These are phyloP conservation scores for Fagopyrum tataricum DNA, from an alignment of 148 eudicot genomes.

Conservation along the genomic window DNA sequence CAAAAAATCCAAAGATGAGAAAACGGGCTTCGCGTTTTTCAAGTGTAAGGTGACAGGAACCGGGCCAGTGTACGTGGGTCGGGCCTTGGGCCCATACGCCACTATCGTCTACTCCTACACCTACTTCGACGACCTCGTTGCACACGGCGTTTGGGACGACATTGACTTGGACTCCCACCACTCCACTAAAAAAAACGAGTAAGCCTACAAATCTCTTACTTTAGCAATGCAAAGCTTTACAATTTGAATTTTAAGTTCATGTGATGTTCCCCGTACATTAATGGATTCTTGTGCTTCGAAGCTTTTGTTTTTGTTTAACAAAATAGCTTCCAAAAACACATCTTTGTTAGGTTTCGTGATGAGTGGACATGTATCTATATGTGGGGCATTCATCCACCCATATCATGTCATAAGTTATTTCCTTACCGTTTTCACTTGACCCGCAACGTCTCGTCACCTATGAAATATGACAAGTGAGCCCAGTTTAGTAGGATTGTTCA, in stretches of 20 bases:
- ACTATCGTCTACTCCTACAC: constrained; percentile 83
- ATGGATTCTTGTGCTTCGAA: constrained; percentile 5
- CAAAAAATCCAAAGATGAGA: constrained; percentile 49
- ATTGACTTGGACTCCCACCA: constrained; percentile 41
- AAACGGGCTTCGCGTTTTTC: constrained; percentile 83
- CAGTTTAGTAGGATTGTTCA: not conserved
- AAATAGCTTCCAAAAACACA: not conserved
- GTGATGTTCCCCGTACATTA: not conserved
- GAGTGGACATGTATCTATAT: not conserved
- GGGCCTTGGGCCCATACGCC: constrained; percentile 94
- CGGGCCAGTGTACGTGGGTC: constrained; percentile 86
- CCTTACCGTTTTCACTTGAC: too few species aligned
- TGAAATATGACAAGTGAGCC: not conserved
- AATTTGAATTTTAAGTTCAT: not conserved
- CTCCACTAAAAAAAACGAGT: constrained; percentile 65
- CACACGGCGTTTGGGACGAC: constrained; percentile 96
- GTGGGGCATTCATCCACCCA: too few species aligned
- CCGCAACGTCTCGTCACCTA: too few species aligned
- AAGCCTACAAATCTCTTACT: constrained; percentile 3
- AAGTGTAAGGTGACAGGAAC: constrained; percentile 78
- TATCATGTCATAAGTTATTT: too few species aligned
- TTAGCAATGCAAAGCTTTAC: not conserved
- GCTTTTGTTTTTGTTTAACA: not conserved
- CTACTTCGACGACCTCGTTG: constrained; percentile 74
- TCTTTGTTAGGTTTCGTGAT: not conserved